A percentile compares a stretch with the other conserved stretches of the same genome.
phyloP scores from a whole-genome alignment of 2,329 filamentous ascomycete genomes.

The Ophiocordyceps camponoti-saundersi region DNA sequence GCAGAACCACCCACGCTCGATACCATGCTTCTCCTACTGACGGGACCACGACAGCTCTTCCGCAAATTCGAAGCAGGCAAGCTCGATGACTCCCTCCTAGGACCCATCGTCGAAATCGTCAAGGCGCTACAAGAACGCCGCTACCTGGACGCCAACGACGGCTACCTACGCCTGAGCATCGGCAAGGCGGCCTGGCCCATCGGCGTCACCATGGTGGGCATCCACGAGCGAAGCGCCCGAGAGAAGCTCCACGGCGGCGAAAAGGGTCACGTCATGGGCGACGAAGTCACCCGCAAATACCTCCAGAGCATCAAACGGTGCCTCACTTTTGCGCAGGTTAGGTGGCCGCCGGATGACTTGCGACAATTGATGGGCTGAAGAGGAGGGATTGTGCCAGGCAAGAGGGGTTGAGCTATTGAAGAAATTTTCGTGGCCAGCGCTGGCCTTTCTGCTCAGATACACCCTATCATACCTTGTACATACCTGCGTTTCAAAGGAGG shows the following conservation, averaged over 20 bases:
- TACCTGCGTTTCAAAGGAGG: not conserved
- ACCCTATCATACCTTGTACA: not conserved
- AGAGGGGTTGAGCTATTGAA: too few relatives aligned
- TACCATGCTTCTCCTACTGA: not conserved
- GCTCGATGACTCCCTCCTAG: slow-evolving; percentile 61
- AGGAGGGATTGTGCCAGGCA: not conserved
- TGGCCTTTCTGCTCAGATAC: not conserved
- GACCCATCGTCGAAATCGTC: slow-evolving; percentile 81
- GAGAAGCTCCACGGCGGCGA: slow-evolving; percentile 86
- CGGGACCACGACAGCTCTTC: slow-evolving; percentile 40
- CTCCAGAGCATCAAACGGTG: slow-evolving; percentile 96
- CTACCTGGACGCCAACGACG: slow-evolving; percentile 94
- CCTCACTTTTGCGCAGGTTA: slow-evolving; percentile 87
- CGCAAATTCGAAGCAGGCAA: slow-evolving; percentile 72
- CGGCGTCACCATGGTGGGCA: slow-evolving; percentile 98
- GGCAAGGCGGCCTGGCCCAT: slow-evolving; percentile 98
- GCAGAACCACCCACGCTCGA: not conserved
- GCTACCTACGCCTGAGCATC: slow-evolving; percentile 82
- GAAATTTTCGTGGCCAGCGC: not conserved
- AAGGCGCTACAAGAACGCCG: slow-evolving; percentile 74
- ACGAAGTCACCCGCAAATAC: slow-evolving; percentile 89
- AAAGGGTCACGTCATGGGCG: slow-evolving; percentile 90
- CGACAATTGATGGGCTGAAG: slow-evolving; percentile 77
- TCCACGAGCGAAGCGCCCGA: slow-evolving; percentile 87
- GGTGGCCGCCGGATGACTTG: slow-evolving; percentile 88